These are phyloP conservation scores for Xerocomus minutiporus DNA, from an alignment of 1,284 basidiomycete genomes.

Conservation along the genomic window DNA sequence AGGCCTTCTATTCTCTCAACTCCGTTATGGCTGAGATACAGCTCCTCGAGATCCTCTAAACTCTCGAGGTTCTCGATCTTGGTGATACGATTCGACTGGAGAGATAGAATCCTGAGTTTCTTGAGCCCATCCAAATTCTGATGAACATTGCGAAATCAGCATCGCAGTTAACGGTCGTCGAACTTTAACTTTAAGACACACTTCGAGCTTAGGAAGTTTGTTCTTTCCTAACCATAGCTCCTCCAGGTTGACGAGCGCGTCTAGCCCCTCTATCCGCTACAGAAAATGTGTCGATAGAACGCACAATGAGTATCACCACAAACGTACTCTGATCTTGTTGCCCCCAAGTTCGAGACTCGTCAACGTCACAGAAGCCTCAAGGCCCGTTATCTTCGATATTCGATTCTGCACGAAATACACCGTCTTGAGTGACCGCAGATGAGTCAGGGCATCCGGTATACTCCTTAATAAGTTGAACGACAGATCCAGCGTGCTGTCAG, in stretches of 20 bases:
- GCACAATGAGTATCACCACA: slow-evolving; percentile 5
- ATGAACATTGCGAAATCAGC: not conserved
- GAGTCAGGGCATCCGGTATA: slow-evolving; percentile 60
- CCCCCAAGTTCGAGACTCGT: slow-evolving; percentile 90
- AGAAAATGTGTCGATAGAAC: not conserved
- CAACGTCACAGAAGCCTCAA: slow-evolving; percentile 58
- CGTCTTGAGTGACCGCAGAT: slow-evolving; percentile 63
- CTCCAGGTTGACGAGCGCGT: slow-evolving; percentile 77
- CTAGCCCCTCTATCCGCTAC: slow-evolving; percentile 85
- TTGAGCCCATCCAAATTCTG: slow-evolving; percentile 62
- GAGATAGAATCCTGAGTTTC: slow-evolving; percentile 75
- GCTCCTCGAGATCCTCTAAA: slow-evolving; percentile 75
- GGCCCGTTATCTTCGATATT: slow-evolving; percentile 73
- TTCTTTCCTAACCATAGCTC: slow-evolving; percentile 99
- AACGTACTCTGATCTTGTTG: slow-evolving; percentile 75
- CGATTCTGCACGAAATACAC: slow-evolving; percentile 97
- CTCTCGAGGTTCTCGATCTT: slow-evolving; percentile 78
- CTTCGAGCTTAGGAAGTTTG: slow-evolving; percentile 87
- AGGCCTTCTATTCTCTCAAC: slow-evolving; percentile 82
- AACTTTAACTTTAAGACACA: not conserved
- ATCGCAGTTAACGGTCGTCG: not conserved
- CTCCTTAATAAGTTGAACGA: slow-evolving; percentile 89
- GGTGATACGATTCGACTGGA: slow-evolving; percentile 93
- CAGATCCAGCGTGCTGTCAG: slow-evolving; percentile 74
- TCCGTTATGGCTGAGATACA: slow-evolving; percentile 95